Evolutionary conservation across 1,284 basidiomycete species (phyloP).

Genomic region (Mrakiaceae sp.): DNA sequence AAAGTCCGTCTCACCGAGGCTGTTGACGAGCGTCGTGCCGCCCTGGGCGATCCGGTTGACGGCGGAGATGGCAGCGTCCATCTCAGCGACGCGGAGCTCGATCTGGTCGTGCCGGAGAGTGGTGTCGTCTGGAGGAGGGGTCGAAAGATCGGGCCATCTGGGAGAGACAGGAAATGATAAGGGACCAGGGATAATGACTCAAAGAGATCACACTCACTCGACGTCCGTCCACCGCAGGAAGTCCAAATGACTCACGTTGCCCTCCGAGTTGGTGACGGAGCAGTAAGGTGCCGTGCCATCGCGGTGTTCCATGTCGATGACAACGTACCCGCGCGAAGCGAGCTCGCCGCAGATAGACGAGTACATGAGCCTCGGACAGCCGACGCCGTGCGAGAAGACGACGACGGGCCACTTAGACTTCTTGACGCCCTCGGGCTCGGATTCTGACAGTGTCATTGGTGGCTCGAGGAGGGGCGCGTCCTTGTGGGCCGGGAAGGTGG

Average conservation of each 20-base stretch:
- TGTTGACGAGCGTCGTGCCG: constrained; percentile 18
- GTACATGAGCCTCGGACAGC: constrained; percentile 29
- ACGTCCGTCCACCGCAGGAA: constrained; percentile 35
- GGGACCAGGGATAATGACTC: neutral
- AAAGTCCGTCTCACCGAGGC: constrained; percentile 21
- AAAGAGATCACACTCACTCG: constrained; percentile 21
- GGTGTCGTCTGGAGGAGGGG: constrained; percentile 35
- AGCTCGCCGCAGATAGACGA: constrained; percentile 38
- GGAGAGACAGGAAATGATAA: constrained; percentile 13
- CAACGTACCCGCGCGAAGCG: constrained; percentile 38
- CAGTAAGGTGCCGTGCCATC: constrained; percentile 40
- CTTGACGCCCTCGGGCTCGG: no score
- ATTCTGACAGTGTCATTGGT: neutral
- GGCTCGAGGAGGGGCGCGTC: constrained; percentile 29
- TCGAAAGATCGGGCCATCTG: constrained; percentile 31
- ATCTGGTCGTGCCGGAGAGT: constrained; percentile 39
- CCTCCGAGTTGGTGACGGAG: constrained; percentile 30
- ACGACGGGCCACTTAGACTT: no score
- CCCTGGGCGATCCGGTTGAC: constrained; percentile 30
- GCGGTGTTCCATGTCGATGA: constrained; percentile 42
- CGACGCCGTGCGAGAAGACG: constrained; percentile 13
- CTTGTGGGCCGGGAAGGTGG: constrained; percentile 34
- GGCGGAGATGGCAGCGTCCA: constrained; percentile 33
- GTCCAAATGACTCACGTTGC: constrained; percentile 28
- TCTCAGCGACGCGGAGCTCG: constrained; percentile 37